These are phyloP conservation scores for Entomophthora muscae DNA, from an alignment of 371 early-diverging fungal genomes.

Conservation along the genomic window DNA sequence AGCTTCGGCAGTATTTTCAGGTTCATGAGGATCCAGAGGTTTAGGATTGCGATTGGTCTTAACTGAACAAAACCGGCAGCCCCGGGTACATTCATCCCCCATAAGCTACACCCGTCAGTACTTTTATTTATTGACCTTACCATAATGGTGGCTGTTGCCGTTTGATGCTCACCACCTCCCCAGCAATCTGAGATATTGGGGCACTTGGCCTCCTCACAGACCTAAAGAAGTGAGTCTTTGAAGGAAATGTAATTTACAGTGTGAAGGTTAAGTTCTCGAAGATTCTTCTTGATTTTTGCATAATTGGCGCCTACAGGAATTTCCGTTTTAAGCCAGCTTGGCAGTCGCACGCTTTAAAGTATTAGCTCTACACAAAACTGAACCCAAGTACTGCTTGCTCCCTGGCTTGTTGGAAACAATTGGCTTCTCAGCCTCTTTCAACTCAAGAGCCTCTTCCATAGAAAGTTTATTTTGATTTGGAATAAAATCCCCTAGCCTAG, in stretches of 20 bases:
- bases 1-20: slow-evolving; percentile 87
- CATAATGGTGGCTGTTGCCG: slow-evolving; percentile 98
- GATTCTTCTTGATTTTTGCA: slow-evolving; percentile 63
- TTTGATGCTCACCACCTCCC: slow-evolving; percentile 91
- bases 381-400: no score
- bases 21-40: slow-evolving; percentile 83
- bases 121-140: slow-evolving; percentile 13
- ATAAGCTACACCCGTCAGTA: slow-evolving; percentile 38
- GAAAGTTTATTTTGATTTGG: no score
- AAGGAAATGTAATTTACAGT: slow-evolving; percentile 27
- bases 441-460: no score
- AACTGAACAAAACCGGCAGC: slow-evolving; percentile 95
- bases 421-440: no score
- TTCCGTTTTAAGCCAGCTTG: slow-evolving; percentile 87
- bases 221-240: slow-evolving; percentile 11
- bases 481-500: no score
- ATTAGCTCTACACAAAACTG: no score
- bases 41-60: slow-evolving; percentile 82
- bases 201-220: slow-evolving; percentile 91
- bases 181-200: slow-evolving; percentile 97
- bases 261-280: slow-evolving; percentile 80
- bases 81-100: slow-evolving; percentile 97
- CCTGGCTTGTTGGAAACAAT: no score
- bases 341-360: slow-evolving; percentile 32
- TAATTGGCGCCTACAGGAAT: slow-evolving; percentile 76